Percentiles rank a stretch among this genome's conserved stretches.
Evolutionary conservation across 768 basidiomycete species (phyloP).

Genomic region (Gloeophyllum trabeum): DNA sequence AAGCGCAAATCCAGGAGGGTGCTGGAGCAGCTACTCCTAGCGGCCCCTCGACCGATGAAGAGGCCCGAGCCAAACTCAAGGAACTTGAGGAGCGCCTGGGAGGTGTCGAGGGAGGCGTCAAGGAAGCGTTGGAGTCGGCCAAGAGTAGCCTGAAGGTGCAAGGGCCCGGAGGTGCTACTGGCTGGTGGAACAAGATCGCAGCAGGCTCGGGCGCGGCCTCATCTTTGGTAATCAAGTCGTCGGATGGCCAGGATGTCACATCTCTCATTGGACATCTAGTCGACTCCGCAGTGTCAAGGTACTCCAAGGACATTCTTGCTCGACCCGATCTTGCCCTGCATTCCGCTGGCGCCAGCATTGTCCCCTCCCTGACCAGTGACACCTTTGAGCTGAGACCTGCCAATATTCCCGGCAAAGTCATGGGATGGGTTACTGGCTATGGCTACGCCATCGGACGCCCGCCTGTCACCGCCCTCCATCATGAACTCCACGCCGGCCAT

Average conservation of each 20-base stretch:
- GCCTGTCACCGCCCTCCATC: conserved; percentile 81
- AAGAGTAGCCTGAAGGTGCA: conserved; percentile 32
- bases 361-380: conserved; percentile 76
- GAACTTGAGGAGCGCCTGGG: conserved; percentile 54
- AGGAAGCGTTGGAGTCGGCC: conserved; percentile 61
- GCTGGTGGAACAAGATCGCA: conserved; percentile 65
- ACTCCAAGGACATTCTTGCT: conserved; percentile 71
- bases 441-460: conserved; percentile 62
- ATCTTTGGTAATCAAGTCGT: conserved; percentile 52
- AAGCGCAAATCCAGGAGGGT: conserved; percentile 23
- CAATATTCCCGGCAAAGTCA: conserved; percentile 33
- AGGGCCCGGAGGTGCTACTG: conserved; percentile 26
- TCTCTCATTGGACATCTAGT: conserved; percentile 66
- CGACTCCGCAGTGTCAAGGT: conserved; percentile 56
- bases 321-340: conserved; percentile 80
- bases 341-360: conserved; percentile 69
- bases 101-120: conserved; percentile 48
- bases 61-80: conserved; percentile 40
- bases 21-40: not conserved
- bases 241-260: conserved; percentile 66
- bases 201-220: conserved; percentile 19
- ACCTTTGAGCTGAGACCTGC: conserved; percentile 58
- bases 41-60: conserved; percentile 32
- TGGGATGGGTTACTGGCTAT: conserved; percentile 49
- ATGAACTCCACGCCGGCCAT: conserved; percentile 69